These are phyloP conservation scores for Ampelomyces quisqualis DNA, from an alignment of 2,329 filamentous ascomycete species.

Conservation along the genomic window DNA sequence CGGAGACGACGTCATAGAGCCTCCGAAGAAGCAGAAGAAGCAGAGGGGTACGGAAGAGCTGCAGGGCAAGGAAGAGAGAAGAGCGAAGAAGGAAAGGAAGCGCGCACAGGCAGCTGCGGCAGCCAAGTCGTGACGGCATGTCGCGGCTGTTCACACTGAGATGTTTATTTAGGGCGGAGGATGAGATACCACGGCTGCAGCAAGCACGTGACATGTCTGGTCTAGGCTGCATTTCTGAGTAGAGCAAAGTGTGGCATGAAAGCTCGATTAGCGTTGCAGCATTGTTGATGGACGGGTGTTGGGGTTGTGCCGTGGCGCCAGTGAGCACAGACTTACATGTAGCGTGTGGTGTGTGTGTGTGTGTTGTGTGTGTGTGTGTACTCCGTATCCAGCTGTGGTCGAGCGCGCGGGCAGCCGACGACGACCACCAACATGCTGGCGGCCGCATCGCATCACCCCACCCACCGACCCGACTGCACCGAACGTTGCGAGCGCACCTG, in stretches of 20 bases:
- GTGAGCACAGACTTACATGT: slow-evolving; percentile 1
- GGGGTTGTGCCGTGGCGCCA: background rate
- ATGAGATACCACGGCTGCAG: too few species aligned
- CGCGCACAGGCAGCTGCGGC: slow-evolving; percentile 26
- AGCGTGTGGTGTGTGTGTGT: slow-evolving; percentile 18
- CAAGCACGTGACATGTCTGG: too few species aligned
- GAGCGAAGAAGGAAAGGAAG: slow-evolving; percentile 41
- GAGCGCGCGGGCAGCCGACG: too few species aligned
- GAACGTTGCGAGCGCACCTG: slow-evolving; percentile 18
- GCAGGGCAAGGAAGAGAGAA: slow-evolving; percentile 44
- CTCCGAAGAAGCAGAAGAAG: slow-evolving; percentile 46
- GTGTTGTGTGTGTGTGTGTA: too few species aligned
- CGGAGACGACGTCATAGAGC: slow-evolving; percentile 25
- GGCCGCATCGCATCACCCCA: slow-evolving; percentile 11
- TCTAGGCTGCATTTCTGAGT: background rate
- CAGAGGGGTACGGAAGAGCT: slow-evolving; percentile 35
- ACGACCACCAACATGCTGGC: slow-evolving; percentile 27
- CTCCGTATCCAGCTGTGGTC: too few species aligned
- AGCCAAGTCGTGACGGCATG: slow-evolving; percentile 10
- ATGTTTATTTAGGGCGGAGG: background rate
- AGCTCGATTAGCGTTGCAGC: too few species aligned
- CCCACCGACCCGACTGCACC: slow-evolving; percentile 20
- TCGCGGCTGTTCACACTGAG: too few species aligned
- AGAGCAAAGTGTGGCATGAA: too few species aligned
- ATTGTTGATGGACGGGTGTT: too few species aligned